Base-by-base conservation (phyloP, 2,329 filamentous ascomycete genomes). In the Cytospora paraplurivora region DNA sequence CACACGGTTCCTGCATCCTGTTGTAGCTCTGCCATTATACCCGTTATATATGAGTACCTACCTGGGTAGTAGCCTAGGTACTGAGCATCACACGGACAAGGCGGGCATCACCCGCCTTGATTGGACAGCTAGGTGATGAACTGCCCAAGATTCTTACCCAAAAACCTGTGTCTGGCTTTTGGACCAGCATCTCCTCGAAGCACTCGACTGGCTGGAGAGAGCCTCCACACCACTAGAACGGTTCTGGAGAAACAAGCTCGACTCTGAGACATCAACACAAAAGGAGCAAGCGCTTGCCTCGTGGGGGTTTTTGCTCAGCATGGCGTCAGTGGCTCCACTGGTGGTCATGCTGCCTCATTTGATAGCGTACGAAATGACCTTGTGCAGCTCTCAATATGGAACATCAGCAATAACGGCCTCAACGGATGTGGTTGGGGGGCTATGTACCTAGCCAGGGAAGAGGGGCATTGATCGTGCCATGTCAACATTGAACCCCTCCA, bases 1-100 rank as follows among this genome's bases (percentile, higher is more conserved):
- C 61, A 52, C 34, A 35, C 49, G 38, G 49, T 64, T 53, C 53
- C 58, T 64, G 62, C 58, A 37, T 44, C 37, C 58, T 52, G 27
- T 27, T 55, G 54, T 49, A 53, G 41, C 56, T 32, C 41, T 35
- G 47, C 57, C 21, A 19, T 55, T 37, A 51, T 21, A 35, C 19
- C 50, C 37, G 15, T 51, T 34, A n/a, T n/a, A 21, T 17, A 33
- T 38, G 27, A 27, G 27, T 27, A n/a, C n/a, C n/a, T n/a, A n/a
- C n/a, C n/a, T n/a, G n/a, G n/a, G n/a, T n/a, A n/a, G n/a, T n/a
- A n/a, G n/a, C n/a, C n/a, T n/a, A 27, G 27, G 27, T 27, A 27
- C 27, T 27, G 27, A 4, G 27, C 2, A 27, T 27, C n/a, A n/a
- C n/a, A n/a, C n/a, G n/a, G n/a, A n/a, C n/a, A n/a, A 4, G 27